These are phyloP conservation scores for Gentiana macrophylla DNA, from an alignment of 257 asterid genomes.

Conservation along the genomic window DNA sequence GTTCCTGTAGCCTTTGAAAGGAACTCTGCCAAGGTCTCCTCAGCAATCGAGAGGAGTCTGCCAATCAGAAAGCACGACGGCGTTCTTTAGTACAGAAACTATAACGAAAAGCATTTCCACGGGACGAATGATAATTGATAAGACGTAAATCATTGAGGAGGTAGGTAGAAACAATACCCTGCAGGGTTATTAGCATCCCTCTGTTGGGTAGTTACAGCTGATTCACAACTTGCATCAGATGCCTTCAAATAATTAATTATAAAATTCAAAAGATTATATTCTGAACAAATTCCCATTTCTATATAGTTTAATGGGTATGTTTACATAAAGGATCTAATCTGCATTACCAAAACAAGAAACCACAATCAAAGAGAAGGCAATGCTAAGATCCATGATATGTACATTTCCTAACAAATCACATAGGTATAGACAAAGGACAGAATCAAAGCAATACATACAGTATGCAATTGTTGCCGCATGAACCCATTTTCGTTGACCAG, in stretches of 20 bases:
- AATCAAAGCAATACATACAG: slow-evolving; percentile 36
- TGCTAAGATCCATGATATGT: not conserved
- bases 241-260: slow-evolving; percentile 21
- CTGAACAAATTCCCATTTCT: too few relatives aligned
- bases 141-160: not conserved
- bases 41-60: slow-evolving; percentile 96
- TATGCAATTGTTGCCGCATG: slow-evolving; percentile 75
- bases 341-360: not conserved
- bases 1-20: slow-evolving; percentile 99
- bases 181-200: slow-evolving; percentile 95
- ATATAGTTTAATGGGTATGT: not conserved
- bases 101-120: not conserved
- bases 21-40: slow-evolving; percentile 99
- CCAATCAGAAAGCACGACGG: not conserved
- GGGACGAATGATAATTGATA: not conserved
- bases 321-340: not conserved
- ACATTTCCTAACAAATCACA: not conserved
- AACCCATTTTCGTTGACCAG: slow-evolving; percentile 79
- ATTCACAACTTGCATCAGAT: slow-evolving; percentile 80
- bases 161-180: slow-evolving; percentile 46
- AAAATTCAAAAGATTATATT: too few relatives aligned
- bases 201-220: slow-evolving; percentile 62
- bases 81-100: not conserved
- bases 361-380: not conserved
- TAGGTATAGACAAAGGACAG: not conserved